Base-by-base conservation (phyloP, 2,329 filamentous ascomycete species). In the Dothideomycetidae sp. region DNA sequence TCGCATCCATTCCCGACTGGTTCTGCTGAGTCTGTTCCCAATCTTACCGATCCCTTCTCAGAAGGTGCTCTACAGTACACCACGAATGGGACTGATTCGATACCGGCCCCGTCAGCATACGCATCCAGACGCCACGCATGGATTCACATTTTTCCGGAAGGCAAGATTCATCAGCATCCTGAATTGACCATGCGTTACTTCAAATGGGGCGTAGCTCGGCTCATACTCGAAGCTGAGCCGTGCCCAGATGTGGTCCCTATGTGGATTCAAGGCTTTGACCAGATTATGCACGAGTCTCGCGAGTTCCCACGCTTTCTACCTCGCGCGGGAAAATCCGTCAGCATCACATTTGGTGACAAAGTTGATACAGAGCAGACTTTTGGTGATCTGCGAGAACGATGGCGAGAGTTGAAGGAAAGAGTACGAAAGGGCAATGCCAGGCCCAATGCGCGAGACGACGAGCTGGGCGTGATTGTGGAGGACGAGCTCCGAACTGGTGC, bases 91-190 rank as follows among this genome's bases (percentile, higher is more conserved):
- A 48, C 50, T 11, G 81, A 88, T 57, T 61, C 58, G 26, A 81
- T 83, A 54, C 64, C 70, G 1, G 71, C 82, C 0, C 84, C 85
- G 1, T 77, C 83, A 2, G 71, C 75, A 33, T 86, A 81, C 54
- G 57, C 72, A 2, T 68, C 61, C 45, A 77, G 84, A 49, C 74
- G 73, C 31, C 71, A 81, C 56, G 73, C 75, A 31, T 98, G 90
- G 90, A 66, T 98, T 3, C 90, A 98, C 58, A 79, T 96, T 38
- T 96, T 96, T 57, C 90, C 90, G 10, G 90, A 98, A 60, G 90
- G 85, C 33, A 84, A 81, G 57, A 84, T 93, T 31, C 86, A 96
- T 58, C 90, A 98, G 61, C 77, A 84, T 47, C 71, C 79, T 1
- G 65, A 75, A 29, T 75, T 76, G 49, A 74, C 78, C 5, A 78